Evolutionary conservation across 345 rosid species (phyloP).

Genomic region (Bruguiera parviflora): DNA sequence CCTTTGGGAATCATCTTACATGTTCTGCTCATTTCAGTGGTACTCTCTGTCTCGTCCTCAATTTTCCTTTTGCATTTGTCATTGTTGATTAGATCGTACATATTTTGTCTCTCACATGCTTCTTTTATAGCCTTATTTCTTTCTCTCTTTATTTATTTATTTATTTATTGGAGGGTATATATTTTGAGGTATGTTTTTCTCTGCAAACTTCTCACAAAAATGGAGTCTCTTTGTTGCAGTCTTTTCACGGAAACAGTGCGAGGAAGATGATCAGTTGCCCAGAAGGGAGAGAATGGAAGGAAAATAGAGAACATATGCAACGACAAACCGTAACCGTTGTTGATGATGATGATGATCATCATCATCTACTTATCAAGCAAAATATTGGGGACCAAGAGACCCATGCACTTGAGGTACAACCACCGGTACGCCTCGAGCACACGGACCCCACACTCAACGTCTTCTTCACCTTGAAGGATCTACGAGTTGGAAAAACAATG

Average conservation of each 20-base stretch:
- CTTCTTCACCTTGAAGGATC: conserved; percentile 5
- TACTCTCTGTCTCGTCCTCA: conserved; percentile 1
- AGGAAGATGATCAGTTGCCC: conserved; percentile 2
- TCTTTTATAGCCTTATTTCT: too few relatives aligned
- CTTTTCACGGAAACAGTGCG: background rate
- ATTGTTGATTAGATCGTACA: too few relatives aligned
- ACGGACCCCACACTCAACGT: conserved; percentile 4
- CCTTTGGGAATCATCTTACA: background rate
- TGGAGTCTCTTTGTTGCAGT: conserved; percentile 6
- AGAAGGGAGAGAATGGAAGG: background rate
- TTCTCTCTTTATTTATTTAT: too few relatives aligned
- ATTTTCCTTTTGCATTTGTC: too few relatives aligned
- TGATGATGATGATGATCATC: background rate
- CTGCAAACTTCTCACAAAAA: too few relatives aligned
- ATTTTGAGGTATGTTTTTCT: too few relatives aligned
- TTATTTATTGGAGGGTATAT: too few relatives aligned
- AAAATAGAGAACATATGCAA: background rate
- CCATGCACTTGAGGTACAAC: background rate
- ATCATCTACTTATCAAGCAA: background rate
- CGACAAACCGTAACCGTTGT: background rate
- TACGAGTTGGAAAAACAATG: background rate
- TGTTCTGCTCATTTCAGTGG: conserved; percentile 14
- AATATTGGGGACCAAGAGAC: background rate
- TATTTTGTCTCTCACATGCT: too few relatives aligned
- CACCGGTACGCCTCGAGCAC: background rate